Evolutionary conservation across 371 early-diverging fungal species (phyloP), one percentile per base, ranked within the genome.

Genomic region (Mortierella sp.): DNA sequence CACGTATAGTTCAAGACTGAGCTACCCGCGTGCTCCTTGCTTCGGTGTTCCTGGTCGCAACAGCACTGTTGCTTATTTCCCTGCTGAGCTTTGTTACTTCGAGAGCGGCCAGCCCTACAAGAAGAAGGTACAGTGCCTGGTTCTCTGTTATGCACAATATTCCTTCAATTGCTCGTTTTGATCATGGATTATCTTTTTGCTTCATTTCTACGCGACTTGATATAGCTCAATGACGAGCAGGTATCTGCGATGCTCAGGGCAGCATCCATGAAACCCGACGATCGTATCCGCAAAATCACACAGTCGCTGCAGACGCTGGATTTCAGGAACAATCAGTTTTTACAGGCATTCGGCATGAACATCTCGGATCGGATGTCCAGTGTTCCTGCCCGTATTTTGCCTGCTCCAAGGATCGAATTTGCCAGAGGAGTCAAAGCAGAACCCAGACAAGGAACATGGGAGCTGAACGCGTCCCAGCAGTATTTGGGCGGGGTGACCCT

Each of bases 51-150:
- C 69, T 21, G 72, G 80, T 11, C 69, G 54, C 16, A 73, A 80
- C 10, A 28, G 88, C 82, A 88, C 67, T 72, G 55, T 75, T 3
- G 67, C 67, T 21, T 90, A 87, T 71, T 87, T 96, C 71, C 96
- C 96, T 14, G 88, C 95, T 71, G 96, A 96, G 82, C 87, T 95
- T 53, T 96, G 96, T 86, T 89, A 89, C 51, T 86, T 96, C 50
- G 87, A 88, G 19, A 87, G 90, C 53, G 95, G 95, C 71, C 94
- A 95, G 88, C 89, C 92, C 57, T 93, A 91, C 80, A 87, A 89
- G 82, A 87, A 93, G 73, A 93, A 93, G 48, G 84, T 84, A 75
- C 53, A 46, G 43, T 24, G 13, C 9, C 43, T 54, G 9, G 6
- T 53, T 51, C 40, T 70, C 37, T 46, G 37, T 34, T 21, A 8